Base-by-base conservation (phyloP, 78 protist genomes). In the Planoprotostelium fungivorum region DNA sequence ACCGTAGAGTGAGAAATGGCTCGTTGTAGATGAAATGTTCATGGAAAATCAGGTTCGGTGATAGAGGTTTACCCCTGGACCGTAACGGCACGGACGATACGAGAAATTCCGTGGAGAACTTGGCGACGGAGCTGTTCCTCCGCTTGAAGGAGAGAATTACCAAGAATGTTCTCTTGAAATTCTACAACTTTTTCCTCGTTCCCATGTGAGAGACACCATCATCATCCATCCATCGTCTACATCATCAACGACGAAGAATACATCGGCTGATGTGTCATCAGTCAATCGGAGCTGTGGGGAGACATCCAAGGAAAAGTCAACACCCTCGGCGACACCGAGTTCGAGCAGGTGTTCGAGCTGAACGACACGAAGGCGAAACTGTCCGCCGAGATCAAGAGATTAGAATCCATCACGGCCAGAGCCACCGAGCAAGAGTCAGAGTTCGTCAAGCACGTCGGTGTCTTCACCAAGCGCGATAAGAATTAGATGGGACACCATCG, bases 121-220 rank as follows among this genome's bases (percentile, higher is more conserved):
- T 94, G 83, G 89, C 96, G 0, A 91, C 90, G 0, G 89, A 89
- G 83, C 86, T 89, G 34, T 94, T 94, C 38, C 92, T 84, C 39
- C 38, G 86, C n/a, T 89, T 94, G 88, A 89, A 94, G 63, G 90
- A 89, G 29, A 86, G 96, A 73, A 91, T 94, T 88, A 94, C 96
- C 28, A 89, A 90, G 86, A 94, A 94, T 51, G 94, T 94, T n/a
- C 73, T 94, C 23, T 73, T 94, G n/a, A 91, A 91, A 85, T 91
- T 94, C 89, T 94, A 92, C 63, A 94, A 94, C 89, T 94, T 92
- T 94, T 94, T 94, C 86, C 63, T 94, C 83, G 95, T 94, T 28
- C 96, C 96, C 88, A 91, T 94, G 94, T 87, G n/a, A 29, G 88
- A 5, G 35, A 35, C 16, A 5, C 5, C 5, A 51, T 51, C 73